A percentile compares a stretch with the other conserved stretches of the same genome.
Evolutionary conservation across 1,284 basidiomycete species (phyloP).

Genomic region (Cutaneotrichosporon curvatum): DNA sequence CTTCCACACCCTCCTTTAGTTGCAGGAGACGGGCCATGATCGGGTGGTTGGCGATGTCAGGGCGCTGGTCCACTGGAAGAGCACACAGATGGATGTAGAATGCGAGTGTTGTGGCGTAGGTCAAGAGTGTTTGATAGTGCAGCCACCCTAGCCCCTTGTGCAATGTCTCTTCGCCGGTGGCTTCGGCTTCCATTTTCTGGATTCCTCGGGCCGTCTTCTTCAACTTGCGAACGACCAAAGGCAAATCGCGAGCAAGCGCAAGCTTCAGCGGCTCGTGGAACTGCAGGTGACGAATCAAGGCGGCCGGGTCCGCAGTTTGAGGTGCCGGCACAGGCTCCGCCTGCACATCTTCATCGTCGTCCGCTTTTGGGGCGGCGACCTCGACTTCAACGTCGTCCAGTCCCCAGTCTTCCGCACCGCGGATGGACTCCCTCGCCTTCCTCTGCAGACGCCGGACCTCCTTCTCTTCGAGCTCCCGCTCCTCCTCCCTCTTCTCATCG

Average conservation of each 20-base stretch:
- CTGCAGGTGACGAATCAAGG: constrained; percentile 66
- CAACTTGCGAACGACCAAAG: constrained; percentile 46
- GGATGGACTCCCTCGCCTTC: constrained; percentile 64
- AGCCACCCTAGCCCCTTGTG: constrained; percentile 46
- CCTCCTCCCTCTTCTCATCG: constrained; percentile 50
- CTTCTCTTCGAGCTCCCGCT: constrained; percentile 18
- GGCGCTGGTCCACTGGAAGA: constrained; percentile 55
- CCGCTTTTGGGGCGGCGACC: constrained; percentile 33
- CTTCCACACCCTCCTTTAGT: constrained; percentile 74
- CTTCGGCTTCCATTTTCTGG: constrained; percentile 32
- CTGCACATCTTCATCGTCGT: constrained; percentile 6
- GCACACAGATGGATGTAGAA: constrained; percentile 87
- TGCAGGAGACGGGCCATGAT: constrained; percentile 73
- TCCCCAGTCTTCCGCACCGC: constrained; percentile 72
- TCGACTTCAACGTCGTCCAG: constrained; percentile 56
- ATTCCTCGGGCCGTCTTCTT: constrained; percentile 43
- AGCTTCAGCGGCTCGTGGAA: constrained; percentile 68
- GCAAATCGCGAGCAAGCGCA: constrained; percentile 52
- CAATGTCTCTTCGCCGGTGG: constrained; percentile 32
- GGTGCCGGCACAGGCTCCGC: constrained; percentile 20
- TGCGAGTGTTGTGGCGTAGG: constrained; percentile 82
- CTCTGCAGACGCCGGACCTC: constrained; percentile 62
- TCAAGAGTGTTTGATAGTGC: constrained; percentile 64
- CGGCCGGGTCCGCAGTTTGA: constrained; percentile 41
- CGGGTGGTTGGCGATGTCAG: constrained; percentile 66